Base-by-base conservation (phyloP, 75 land plant species). In the Adiantum capillusveneris region DNA sequence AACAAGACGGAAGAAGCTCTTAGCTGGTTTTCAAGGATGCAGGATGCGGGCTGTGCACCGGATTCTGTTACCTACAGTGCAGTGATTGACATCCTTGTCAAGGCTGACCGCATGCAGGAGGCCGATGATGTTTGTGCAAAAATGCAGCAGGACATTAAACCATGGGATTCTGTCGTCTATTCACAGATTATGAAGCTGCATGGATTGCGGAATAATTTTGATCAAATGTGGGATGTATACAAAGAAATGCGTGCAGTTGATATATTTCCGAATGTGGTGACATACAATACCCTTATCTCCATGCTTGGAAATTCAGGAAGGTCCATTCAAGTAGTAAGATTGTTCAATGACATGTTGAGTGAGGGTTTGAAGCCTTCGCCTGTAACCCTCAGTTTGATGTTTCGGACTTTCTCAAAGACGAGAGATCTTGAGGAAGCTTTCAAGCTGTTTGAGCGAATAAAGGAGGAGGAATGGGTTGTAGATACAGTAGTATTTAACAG, bases 31-130 rank as follows among this genome's bases (percentile, higher is more conserved):
- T 44, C 69, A 45, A 79, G 81, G 75, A 94, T 94, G 98, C 86
- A 89, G 62, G 80, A 77, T 41, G 88, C 82, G 19, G 85, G 85
- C 0, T 84, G 86, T 25, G 42, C 49, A 22, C 97, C 97, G 7
- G 88, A 85, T 79, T 82, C 75, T 52, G 87, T 93, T 34, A 85
- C 98, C 27, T 93, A 88, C 68, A 89, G 84, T 39, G 79, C 90
- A 16, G 77, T 93, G 74, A 83, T 88, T 30, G 96, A 90, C 72
- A 90, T 90, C 1, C 82, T 87, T 71, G 90, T 85, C 13, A 90
- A 74, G 75, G 71, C 50, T 3, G 81, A 81, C 30, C 70, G 84
- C 36, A 56, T 79, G 56, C 76, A 85, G 25, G 78, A 63, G 61
- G 78, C 84, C 25, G 80, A 89, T 50, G 73, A 73, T 42, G 71